phyloP scores from a whole-genome alignment of 2,329 filamentous ascomycete genomes.

The Phaeoacremonium minimum region DNA sequence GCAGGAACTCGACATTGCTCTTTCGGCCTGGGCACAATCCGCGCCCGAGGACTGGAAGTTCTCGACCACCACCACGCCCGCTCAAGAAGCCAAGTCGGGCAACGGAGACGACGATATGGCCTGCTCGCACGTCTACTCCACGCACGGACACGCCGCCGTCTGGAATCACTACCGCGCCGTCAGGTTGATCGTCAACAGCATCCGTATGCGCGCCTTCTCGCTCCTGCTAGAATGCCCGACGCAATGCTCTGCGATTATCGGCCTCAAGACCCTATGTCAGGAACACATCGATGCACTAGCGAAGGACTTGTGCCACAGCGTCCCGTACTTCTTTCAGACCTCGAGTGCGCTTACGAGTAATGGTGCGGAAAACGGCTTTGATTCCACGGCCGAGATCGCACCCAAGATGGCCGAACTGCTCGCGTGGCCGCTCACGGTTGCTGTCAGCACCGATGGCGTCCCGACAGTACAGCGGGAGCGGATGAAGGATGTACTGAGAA shows the following conservation, averaged over 20 bases:
- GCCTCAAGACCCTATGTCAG: background rate
- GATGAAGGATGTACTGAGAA: background rate
- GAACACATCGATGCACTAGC: background rate
- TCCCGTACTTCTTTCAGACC: background rate
- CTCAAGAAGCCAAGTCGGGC: background rate
- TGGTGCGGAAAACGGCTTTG: background rate
- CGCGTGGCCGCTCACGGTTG: background rate
- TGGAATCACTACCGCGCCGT: constrained; percentile 16
- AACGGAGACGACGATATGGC: background rate
- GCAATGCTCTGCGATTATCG: background rate
- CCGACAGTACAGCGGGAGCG: background rate
- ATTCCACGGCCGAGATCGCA: background rate
- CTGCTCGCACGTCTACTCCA: constrained; percentile 6
- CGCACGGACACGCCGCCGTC: constrained; percentile 14
- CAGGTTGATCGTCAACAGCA: constrained; percentile 14
- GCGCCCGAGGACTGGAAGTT: background rate
- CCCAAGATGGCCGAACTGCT: background rate
- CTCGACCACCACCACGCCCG: background rate
- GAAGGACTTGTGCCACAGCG: background rate
- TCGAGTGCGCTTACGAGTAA: too few relatives aligned
- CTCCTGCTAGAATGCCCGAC: background rate
- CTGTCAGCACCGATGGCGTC: background rate
- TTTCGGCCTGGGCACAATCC: background rate
- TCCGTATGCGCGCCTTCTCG: constrained; percentile 2
- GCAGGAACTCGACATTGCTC: background rate